Evolutionary conservation across 2,329 filamentous ascomycete genomes (phyloP).

Genomic region (Xylariaceae sp.): DNA sequence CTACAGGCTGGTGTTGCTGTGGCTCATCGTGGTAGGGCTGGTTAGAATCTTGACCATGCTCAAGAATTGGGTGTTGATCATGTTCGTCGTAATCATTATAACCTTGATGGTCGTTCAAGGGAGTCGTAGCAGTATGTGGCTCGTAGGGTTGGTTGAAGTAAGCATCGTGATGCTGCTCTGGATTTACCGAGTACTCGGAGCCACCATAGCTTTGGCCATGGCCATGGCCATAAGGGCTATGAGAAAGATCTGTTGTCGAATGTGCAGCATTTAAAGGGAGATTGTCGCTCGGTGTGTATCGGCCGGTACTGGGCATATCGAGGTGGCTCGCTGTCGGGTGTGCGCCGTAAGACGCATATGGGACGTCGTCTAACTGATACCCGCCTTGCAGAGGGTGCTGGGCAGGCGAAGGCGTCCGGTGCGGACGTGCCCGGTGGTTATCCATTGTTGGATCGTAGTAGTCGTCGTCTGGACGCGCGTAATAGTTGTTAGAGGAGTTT

Average conservation of each 20-base stretch:
- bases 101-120: slow-evolving; percentile 57
- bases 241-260: slow-evolving; percentile 49
- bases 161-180: slow-evolving; percentile 80
- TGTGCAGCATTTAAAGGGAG: slow-evolving; percentile 78
- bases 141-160: slow-evolving; percentile 85
- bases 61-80: slow-evolving; percentile 73
- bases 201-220: slow-evolving; percentile 51
- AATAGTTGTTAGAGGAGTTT: slow-evolving; percentile 9
- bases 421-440: slow-evolving; percentile 40
- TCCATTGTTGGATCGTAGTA: slow-evolving; percentile 60
- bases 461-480: slow-evolving; percentile 45
- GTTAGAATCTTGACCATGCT: slow-evolving; percentile 34
- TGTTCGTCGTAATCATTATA: slow-evolving; percentile 66
- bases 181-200: slow-evolving; percentile 72
- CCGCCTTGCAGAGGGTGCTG: slow-evolving; percentile 67
- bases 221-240: slow-evolving; percentile 37
- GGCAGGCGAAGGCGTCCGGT: slow-evolving; percentile 71
- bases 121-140: slow-evolving; percentile 54
- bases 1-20: slow-evolving; percentile 38
- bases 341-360: slow-evolving; percentile 52
- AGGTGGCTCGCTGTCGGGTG: slow-evolving; percentile 42
- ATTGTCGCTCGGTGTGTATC: slow-evolving; percentile 65
- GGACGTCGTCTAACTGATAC: slow-evolving; percentile 79
- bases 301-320: slow-evolving; percentile 56
- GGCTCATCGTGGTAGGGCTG: slow-evolving; percentile 46